These are phyloP conservation scores for Sporothrix brunneoviolacea DNA, from an alignment of 2,329 filamentous ascomycete genomes.

Conservation along the genomic window DNA sequence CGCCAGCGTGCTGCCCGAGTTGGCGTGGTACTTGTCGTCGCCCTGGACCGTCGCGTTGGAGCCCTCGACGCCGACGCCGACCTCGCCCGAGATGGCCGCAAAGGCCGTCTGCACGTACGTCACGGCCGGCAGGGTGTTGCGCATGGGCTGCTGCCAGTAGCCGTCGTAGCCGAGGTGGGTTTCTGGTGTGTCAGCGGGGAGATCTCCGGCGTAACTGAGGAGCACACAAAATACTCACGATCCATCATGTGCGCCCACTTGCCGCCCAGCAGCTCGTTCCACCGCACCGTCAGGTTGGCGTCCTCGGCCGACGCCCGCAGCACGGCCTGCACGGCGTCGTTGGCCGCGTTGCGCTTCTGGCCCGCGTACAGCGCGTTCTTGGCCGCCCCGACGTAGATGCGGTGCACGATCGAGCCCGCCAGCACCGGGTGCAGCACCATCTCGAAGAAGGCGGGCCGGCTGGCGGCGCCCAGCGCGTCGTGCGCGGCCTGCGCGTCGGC, in stretches of 20 bases:
- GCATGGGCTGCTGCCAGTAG: slow-evolving; percentile 66
- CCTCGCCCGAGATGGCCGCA: slow-evolving; percentile 53
- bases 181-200: slow-evolving; percentile 29
- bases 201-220: too few species aligned
- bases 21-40: slow-evolving; percentile 56
- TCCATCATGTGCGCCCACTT: slow-evolving; percentile 60
- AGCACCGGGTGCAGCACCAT: slow-evolving; percentile 54
- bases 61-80: slow-evolving; percentile 59
- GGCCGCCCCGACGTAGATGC: slow-evolving; percentile 44
- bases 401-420: slow-evolving; percentile 49
- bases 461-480: slow-evolving; percentile 40
- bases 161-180: slow-evolving; percentile 48
- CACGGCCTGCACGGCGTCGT: slow-evolving; percentile 45
- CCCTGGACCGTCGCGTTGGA: slow-evolving; percentile 61
- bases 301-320: slow-evolving; percentile 51
- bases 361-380: slow-evolving; percentile 46
- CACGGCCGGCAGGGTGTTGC: slow-evolving; percentile 56
- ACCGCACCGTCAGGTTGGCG: slow-evolving; percentile 47
- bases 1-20: slow-evolving; percentile 43
- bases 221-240: too few species aligned
- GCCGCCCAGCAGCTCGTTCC: slow-evolving; percentile 51
- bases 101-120: slow-evolving; percentile 53
- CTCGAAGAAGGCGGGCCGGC: slow-evolving; percentile 56
- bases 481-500: slow-evolving; percentile 50
- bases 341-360: slow-evolving; percentile 50